Base-by-base conservation (phyloP, 306 rosid species). In the Lathyrus aphaca region DNA sequence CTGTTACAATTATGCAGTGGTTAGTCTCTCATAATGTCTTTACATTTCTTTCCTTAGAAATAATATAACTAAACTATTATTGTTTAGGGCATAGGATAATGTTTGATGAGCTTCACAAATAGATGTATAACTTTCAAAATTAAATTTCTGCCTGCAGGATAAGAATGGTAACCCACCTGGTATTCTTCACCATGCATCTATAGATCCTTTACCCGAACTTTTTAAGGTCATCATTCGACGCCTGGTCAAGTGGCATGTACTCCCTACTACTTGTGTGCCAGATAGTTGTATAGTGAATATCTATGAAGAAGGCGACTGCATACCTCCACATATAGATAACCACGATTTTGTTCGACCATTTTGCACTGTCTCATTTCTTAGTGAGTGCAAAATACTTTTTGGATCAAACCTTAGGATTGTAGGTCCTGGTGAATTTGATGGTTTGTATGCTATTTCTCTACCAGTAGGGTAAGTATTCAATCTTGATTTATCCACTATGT, bases 241-340 rank as follows among this genome's bases (percentile, higher is more conserved):
- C 81, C 76, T 95, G 73, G 83, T 95, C 54, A 71, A 45, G 57
- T 95, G 99, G 99, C 97, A 91, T 58, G 97, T 95, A 37, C 86
- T 95, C 72, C 96, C 99, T 43, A 89, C 91, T 37, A 71, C 92
- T 14, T 87, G 97, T 74, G 88, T 91, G 55, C 99, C 99, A 43
- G 96, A 95, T 69, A 95, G 99, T 63, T 95, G 99, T 84, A 91
- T 95, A 17, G 99, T 95, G 51, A 95, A 95, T 81, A 79, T 95
- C 50, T 95, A 95, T 37, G 91, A 95, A 4, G 93, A 95, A 83
- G 99, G 95, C 72, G 97, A 95, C 79, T 95, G 95, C 29, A 89
- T 95, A 74, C 99, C 99, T 68, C 97, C 99, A 1, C 99, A 95
- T 73, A 83, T 91, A 40, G 99, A 95, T 83, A 95, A 83, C 80